Conservation (phyloP, 139 green algal genomes). For the Monoraphidium neglectum region DNA sequence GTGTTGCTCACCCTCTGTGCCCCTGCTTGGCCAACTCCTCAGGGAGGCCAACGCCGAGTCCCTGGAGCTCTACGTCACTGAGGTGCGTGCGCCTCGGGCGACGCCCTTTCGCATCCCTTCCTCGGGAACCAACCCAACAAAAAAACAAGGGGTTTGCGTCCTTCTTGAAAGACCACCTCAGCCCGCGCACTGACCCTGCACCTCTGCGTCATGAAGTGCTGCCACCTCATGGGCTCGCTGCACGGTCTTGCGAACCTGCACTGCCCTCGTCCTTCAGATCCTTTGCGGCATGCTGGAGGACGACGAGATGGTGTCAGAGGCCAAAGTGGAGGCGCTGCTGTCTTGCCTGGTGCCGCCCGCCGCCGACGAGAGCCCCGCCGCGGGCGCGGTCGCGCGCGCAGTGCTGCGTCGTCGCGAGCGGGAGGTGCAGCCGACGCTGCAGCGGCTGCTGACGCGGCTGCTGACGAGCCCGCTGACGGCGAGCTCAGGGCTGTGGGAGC, state of each 20-base stretch:
- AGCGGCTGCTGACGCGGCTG: slow-evolving; percentile 51
- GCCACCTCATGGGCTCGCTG: background rate
- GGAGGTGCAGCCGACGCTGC: slow-evolving; percentile 53
- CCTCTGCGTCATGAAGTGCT: background rate
- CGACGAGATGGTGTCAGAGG: background rate
- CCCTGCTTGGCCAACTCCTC: background rate
- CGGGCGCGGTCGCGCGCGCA: slow-evolving; percentile 30
- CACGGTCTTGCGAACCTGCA: background rate
- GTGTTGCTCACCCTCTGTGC: background rate
- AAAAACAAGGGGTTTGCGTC: background rate
- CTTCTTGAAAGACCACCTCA: background rate
- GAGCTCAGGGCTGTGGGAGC: slow-evolving; percentile 31
- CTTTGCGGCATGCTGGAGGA: slow-evolving; percentile 41
- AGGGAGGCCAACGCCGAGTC: too few species aligned
- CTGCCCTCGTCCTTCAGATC: slow-evolving; percentile 4
- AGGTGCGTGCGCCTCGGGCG: too few species aligned
- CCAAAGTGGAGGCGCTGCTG: slow-evolving; percentile 65
- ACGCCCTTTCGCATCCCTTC: too few species aligned
- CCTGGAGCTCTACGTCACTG: too few species aligned
- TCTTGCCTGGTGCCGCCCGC: slow-evolving; percentile 43
- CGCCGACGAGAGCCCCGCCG: slow-evolving; percentile 15
- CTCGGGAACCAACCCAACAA: too few species aligned
- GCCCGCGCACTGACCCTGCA: background rate
- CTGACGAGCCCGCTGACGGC: slow-evolving; percentile 49
- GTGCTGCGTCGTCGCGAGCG: slow-evolving; percentile 56